Base-by-base conservation (phyloP, 2,329 filamentous ascomycete species). In the Huntiella abstrusa region DNA sequence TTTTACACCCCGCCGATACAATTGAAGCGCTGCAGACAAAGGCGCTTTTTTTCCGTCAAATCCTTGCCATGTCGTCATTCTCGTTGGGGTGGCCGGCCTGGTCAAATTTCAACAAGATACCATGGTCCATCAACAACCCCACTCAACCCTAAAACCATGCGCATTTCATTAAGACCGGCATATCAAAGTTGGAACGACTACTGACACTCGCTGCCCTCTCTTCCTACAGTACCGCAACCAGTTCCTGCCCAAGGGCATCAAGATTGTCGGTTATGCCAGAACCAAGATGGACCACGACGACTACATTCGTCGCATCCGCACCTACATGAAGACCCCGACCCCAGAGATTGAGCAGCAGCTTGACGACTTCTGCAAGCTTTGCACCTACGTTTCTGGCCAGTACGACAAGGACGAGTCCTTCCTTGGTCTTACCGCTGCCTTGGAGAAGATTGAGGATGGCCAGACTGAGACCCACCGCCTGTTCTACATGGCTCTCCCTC, bases 211-310 rank as follows among this genome's bases (percentile, higher is more conserved):
- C 22, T 7, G 22, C 33, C 33, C 35, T 45, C 37, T 22, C 7
- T 12, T 51, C 51, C 44, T 45, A 53, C 60, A 94, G 87, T 94
- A 88, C 70, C 85, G 91, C 61, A 98, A 98, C 71, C 88, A 95
- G 66, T 98, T 96, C 70, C 83, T 98, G 44, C 91, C 78, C 57
- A 93, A 93, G 67, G 86, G 92, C 64, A 86, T 94, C 66, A 83
- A 79, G 65, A 95, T 98, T 61, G 78, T 98, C 58, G 91, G 91
- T 70, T 98, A 98, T 84, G 91, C 91, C 57, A 80, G 91, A 62
- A 98, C 91, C 56, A 95, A 95, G 73, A 98, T 98, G 91, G 87
- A 96, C 68, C 86, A 88, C 59, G 79, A 85, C 53, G 91, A 98
- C 64, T 96, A 83, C 69, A 73, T 96, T 60, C 83, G 80, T 67